Conservation (phyloP, 1,284 basidiomycete genomes). For the Pyrrhoderma lamaoense region DNA sequence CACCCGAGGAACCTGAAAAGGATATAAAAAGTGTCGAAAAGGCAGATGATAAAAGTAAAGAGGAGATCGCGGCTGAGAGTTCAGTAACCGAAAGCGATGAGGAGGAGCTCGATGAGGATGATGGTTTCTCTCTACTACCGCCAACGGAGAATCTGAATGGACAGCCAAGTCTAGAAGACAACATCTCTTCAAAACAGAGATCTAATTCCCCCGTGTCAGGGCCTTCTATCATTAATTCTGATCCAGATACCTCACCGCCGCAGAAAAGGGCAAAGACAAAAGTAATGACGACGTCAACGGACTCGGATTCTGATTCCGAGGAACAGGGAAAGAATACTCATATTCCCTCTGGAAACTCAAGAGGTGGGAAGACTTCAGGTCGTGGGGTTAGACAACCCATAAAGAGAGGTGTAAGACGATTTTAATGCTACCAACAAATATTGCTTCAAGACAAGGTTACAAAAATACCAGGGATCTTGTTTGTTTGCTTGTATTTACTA, state of each 20-base stretch:
- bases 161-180: background rate
- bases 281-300: background rate
- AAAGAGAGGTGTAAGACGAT: conserved; percentile 63
- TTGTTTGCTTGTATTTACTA: too few relatives aligned
- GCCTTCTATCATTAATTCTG: background rate
- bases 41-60: background rate
- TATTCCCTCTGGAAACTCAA: conserved; percentile 32
- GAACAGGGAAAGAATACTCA: conserved; percentile 14
- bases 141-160: too few relatives aligned
- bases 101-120: conserved; percentile 1
- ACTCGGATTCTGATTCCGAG: conserved; percentile 13
- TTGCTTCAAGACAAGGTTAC: too few relatives aligned
- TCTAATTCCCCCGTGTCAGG: background rate
- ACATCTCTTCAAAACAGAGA: conserved; percentile 6
- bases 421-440: conserved; percentile 42
- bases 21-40: conserved; percentile 2
- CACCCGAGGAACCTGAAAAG: background rate
- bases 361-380: conserved; percentile 29
- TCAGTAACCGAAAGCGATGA: conserved; percentile 20
- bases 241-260: conserved; percentile 12
- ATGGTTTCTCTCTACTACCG: too few relatives aligned
- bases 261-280: conserved; percentile 5
- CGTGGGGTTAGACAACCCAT: conserved; percentile 62
- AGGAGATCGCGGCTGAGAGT: background rate
- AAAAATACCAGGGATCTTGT: too few relatives aligned